A percentile compares a stretch with the other conserved stretches of the same genome.
Evolutionary conservation across 345 rosid species (phyloP).

Genomic region (Lumnitzera racemosa): DNA sequence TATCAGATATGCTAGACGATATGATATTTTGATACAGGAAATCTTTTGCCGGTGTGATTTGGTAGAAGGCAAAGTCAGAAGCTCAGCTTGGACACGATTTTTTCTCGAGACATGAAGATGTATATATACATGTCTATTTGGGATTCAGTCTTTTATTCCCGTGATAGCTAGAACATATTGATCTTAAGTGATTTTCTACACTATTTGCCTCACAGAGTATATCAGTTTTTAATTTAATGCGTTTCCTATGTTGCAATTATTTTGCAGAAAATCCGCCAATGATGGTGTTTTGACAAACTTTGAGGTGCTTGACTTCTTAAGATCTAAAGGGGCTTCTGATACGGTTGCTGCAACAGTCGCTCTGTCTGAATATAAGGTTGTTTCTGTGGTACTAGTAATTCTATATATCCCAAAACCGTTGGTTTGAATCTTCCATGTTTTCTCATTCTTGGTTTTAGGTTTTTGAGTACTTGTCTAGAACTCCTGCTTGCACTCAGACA

Average conservation of each 20-base stretch:
- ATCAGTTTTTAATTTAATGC: too few species aligned
- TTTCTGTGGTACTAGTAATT: background rate
- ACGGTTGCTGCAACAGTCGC: conserved; percentile 54
- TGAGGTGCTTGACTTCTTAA: conserved; percentile 61
- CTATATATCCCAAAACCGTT: background rate
- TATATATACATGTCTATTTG: too few species aligned
- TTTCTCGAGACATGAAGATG: background rate
- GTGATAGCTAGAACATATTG: too few species aligned
- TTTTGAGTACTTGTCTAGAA: conserved; percentile 57
- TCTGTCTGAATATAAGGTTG: conserved; percentile 67
- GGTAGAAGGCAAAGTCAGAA: too few species aligned
- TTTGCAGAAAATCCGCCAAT: conserved; percentile 57
- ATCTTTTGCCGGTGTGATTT: too few species aligned
- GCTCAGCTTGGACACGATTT: background rate
- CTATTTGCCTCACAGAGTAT: too few species aligned
- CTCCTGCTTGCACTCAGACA: conserved; percentile 51
- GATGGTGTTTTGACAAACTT: conserved; percentile 71
- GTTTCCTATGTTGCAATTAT: background rate
- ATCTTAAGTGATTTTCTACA: too few species aligned
- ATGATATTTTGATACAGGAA: too few species aligned
- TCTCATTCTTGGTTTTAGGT: conserved; percentile 34
- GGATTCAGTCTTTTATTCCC: too few species aligned
- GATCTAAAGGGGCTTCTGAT: conserved; percentile 68
- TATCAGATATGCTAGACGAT: too few species aligned
- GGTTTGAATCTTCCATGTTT: background rate